A percentile compares a stretch with the other conserved stretches of the same genome.
Conservation (phyloP, 2,329 filamentous ascomycete species). For the Sporothrix pseudoabietina region DNA sequence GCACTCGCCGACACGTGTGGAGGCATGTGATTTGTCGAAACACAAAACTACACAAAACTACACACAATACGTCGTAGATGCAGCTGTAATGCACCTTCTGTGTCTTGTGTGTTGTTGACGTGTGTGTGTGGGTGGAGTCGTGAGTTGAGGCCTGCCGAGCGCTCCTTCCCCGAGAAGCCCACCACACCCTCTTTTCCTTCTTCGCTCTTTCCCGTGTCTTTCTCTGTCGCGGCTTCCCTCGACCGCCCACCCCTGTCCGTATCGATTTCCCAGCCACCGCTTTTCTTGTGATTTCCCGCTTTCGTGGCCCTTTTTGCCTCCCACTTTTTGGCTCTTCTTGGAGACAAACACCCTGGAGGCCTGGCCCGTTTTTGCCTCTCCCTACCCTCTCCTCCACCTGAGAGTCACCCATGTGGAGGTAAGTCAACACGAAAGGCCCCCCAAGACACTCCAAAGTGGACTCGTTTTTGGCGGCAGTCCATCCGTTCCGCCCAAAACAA, state of each 20-base stretch:
- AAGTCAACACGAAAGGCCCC: neutral
- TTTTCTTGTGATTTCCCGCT: conserved; percentile 5
- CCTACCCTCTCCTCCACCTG: neutral
- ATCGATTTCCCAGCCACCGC: conserved; percentile 31
- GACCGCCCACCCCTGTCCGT: neutral
- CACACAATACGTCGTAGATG: neutral
- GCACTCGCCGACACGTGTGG: conserved; percentile 24
- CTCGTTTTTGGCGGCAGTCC: neutral
- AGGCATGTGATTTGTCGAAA: conserved; percentile 30
- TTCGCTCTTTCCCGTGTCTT: neutral
- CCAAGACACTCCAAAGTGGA: neutral
- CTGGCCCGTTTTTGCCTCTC: neutral
- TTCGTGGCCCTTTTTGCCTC: neutral
- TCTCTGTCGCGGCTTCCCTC: neutral
- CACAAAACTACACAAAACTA: too few relatives aligned
- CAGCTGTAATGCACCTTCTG: neutral
- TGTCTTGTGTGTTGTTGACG: conserved; percentile 22
- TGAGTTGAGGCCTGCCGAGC: conserved; percentile 10
- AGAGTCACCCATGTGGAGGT: conserved; percentile 13
- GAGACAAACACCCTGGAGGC: conserved; percentile 2
- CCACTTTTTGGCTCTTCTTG: neutral
- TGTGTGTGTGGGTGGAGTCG: conserved; percentile 8
- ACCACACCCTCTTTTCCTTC: conserved; percentile 3
- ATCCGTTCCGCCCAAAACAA: neutral
- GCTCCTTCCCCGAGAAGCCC: neutral